Evolutionary conservation across 129 eudicot genomes (phyloP).

Genomic region (Glebionis coronaria): DNA sequence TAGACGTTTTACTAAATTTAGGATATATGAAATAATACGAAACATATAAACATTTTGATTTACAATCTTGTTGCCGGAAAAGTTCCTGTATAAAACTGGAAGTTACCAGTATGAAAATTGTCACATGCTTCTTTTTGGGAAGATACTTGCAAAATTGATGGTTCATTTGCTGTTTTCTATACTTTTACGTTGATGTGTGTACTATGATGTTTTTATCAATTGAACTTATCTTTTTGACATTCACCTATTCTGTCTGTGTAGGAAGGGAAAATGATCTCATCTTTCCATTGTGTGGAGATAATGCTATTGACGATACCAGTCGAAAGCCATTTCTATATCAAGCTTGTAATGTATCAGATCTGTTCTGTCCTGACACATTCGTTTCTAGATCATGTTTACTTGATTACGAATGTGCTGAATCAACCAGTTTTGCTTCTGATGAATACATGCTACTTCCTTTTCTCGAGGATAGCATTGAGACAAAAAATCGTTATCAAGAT

Average conservation of each 20-base stretch:
- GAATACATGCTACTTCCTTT: constrained; percentile 62
- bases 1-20: no score
- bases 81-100: background rate
- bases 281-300: constrained; percentile 39
- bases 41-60: background rate
- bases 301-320: constrained; percentile 26
- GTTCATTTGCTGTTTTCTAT: background rate
- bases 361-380: constrained; percentile 74
- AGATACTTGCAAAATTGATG: background rate
- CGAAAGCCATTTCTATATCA: constrained; percentile 56
- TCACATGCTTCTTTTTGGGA: background rate
- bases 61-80: background rate
- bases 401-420: constrained; percentile 61
- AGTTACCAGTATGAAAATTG: background rate
- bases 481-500: constrained; percentile 20
- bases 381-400: constrained; percentile 51
- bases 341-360: constrained; percentile 71
- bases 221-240: background rate
- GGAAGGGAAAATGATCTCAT: constrained; percentile 50
- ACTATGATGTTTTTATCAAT: background rate
- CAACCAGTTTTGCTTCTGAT: constrained; percentile 53
- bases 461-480: constrained; percentile 58
- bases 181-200: background rate
- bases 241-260: constrained; percentile 28
- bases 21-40: background rate